Evolutionary conservation across 257 asterid genomes (phyloP).

Genomic region (Nemophila menziesii): DNA sequence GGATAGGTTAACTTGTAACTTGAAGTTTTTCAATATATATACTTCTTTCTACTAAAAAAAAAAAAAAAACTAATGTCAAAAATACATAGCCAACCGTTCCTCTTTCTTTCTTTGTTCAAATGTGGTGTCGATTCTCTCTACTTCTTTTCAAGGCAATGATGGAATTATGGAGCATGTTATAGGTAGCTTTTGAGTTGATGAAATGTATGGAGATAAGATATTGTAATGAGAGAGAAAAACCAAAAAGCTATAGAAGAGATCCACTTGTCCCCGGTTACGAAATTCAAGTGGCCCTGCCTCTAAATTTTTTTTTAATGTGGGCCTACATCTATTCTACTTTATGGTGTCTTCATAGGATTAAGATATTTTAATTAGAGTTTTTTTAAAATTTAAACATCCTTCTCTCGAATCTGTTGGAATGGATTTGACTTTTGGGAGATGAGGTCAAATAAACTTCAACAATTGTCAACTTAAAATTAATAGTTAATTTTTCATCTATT

Average conservation of each 20-base stretch:
- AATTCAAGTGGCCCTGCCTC: constrained; percentile 23
- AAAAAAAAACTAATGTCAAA: too few relatives aligned
- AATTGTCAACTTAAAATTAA: constrained; percentile 33
- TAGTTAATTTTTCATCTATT: too few relatives aligned
- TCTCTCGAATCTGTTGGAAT: constrained; percentile 17
- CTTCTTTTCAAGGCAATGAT: constrained; percentile 27
- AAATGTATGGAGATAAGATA: constrained; percentile 39
- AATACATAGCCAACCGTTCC: too few relatives aligned
- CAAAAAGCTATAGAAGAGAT: constrained; percentile 19
- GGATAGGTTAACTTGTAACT: too few relatives aligned
- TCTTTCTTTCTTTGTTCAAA: constrained; percentile 22
- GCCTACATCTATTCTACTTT: too few relatives aligned
- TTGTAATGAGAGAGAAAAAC: constrained; percentile 13
- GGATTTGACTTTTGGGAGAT: constrained; percentile 27
- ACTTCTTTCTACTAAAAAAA: too few relatives aligned
- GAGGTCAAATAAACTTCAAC: constrained; percentile 30
- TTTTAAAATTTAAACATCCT: too few relatives aligned
- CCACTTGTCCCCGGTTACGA: constrained; percentile 41
- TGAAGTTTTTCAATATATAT: too few relatives aligned
- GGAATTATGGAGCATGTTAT: constrained; percentile 29
- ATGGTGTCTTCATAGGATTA: constrained; percentile 1
- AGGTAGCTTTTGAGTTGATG: constrained; percentile 24
- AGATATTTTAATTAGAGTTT: background rate
- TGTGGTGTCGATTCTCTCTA: constrained; percentile 16
- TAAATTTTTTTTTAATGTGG: too few relatives aligned